Evolutionary conservation across 176 grass and related monocot species (phyloP), one percentile per base, ranked within the genome.

Genomic region (Juncus effusus): DNA sequence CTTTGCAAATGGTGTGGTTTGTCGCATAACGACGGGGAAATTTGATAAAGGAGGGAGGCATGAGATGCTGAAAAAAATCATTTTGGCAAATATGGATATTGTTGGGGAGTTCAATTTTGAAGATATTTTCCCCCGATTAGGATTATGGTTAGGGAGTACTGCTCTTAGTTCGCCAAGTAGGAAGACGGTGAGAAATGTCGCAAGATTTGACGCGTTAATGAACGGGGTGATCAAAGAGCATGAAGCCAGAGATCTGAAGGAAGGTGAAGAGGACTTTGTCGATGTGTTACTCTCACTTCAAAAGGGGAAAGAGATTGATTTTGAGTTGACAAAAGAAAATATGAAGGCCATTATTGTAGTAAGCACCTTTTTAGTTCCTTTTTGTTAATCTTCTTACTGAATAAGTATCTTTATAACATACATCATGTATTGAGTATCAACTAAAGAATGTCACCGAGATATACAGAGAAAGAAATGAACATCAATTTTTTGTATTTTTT

Each of bases 1-100:
- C 3, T 70, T 70, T 53, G 56, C 51, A 3, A 68, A 55, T 1
- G 75, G 69, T 37, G 15, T 70, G 3, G 60, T 78, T 3, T 58
- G 63, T 39, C 60, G 63, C 11, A 59, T 78, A 28, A 67, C 69
- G 16, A 60, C 75, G 0, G 62, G 75, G 2, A 61, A 59, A 8
- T 78, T 78, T 16, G 61, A 64, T 7, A 67, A 69, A 12, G 63
- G 49, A 0, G 63, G 56, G 12, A 70, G 53, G 14, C 39, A 69
- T 19, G 40, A 61, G 40, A 47, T 57, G 16, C 15, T 78, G 64
- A 16, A 45, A 44, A 40, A 69, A 3, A 57, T 70, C 19, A 28
- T 28, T 1, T 56, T 56, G 15, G 15, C 15, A 12, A 12, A 15
- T 28, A 28, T 0, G 19, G 19, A 28, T 28, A 28, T 28, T 28